Evolutionary conservation across 176 grass and related monocot genomes (phyloP).

Genomic region (Bonia amplexicaulis): DNA sequence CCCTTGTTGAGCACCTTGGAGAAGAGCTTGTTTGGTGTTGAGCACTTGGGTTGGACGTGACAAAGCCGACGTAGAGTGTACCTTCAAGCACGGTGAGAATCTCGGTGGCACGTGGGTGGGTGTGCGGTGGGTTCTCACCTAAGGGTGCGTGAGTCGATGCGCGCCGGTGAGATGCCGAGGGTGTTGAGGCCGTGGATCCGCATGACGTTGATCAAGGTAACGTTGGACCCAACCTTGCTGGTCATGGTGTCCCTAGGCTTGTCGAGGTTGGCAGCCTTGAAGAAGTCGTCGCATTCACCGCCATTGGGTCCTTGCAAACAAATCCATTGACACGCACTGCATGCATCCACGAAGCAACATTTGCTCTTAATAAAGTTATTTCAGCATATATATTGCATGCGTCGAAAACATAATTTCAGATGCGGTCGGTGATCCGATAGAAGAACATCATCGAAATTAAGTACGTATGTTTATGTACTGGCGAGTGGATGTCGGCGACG

Average conservation of each 20-base stretch:
- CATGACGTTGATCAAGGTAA: slow-evolving; percentile 8
- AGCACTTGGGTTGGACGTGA: background rate
- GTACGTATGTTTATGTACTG: background rate
- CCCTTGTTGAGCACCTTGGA: slow-evolving; percentile 2
- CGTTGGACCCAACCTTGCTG: background rate
- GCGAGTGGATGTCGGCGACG: background rate
- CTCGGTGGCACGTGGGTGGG: background rate
- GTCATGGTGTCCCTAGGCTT: background rate
- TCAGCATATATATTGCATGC: background rate
- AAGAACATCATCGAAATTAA: background rate
- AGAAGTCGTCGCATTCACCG: slow-evolving; percentile 2
- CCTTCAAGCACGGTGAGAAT: background rate
- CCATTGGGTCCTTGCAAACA: slow-evolving; percentile 2
- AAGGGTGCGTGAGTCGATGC: background rate
- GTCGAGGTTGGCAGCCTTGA: background rate
- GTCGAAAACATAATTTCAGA: too few species aligned
- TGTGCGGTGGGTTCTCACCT: slow-evolving; percentile 1
- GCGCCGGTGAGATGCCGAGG: slow-evolving; percentile 18
- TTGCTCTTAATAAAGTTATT: background rate
- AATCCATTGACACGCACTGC: slow-evolving; percentile 27
- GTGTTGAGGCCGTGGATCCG: slow-evolving; percentile 14
- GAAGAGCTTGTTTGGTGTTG: background rate
- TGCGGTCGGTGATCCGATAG: too few species aligned
- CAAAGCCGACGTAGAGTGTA: background rate
- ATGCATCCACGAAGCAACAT: background rate